Percentiles rank a stretch among this genome's conserved stretches.
phyloP scores from a whole-genome alignment of 306 rosid genomes.

The Begonia loranthoides region DNA sequence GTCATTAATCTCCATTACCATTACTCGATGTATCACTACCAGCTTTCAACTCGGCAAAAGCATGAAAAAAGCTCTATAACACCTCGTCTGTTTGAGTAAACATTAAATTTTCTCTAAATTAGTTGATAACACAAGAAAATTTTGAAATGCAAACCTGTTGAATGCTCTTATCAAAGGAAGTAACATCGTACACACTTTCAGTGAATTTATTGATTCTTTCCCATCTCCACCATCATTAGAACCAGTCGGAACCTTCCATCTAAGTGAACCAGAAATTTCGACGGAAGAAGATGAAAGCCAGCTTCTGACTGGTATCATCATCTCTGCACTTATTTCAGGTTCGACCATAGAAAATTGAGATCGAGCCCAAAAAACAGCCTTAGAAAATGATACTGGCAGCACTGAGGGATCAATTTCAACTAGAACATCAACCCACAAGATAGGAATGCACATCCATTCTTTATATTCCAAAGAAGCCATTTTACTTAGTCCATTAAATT shows the following conservation, averaged over 20 bases:
- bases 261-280: constrained; percentile 61
- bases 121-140: not conserved
- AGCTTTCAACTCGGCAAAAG: constrained; percentile 3
- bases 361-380: constrained; percentile 96
- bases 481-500: constrained; percentile 48
- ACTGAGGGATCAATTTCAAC: constrained; percentile 48
- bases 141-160: constrained; percentile 48
- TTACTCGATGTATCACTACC: constrained; percentile 14
- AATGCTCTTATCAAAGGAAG: constrained; percentile 51
- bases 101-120: not conserved
- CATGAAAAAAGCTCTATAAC: constrained; percentile 1
- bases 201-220: constrained; percentile 54
- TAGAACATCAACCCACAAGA: constrained; percentile 83
- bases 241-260: constrained; percentile 91
- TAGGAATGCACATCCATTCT: constrained; percentile 93
- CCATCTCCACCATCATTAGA: constrained; percentile 86
- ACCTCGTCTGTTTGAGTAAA: not conserved
- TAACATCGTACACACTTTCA: constrained; percentile 58
- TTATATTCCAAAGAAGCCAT: constrained; percentile 46
- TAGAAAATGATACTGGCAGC: constrained; percentile 73
- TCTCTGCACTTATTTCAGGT: constrained; percentile 41
- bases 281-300: constrained; percentile 52
- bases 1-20: constrained; percentile 29
- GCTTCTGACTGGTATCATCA: constrained; percentile 52
- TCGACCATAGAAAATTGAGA: constrained; percentile 77